Evolutionary conservation across 1,284 basidiomycete species (phyloP), one percentile per base, ranked within the genome.

Genomic region (Rhodotorula mucilaginosa): DNA sequence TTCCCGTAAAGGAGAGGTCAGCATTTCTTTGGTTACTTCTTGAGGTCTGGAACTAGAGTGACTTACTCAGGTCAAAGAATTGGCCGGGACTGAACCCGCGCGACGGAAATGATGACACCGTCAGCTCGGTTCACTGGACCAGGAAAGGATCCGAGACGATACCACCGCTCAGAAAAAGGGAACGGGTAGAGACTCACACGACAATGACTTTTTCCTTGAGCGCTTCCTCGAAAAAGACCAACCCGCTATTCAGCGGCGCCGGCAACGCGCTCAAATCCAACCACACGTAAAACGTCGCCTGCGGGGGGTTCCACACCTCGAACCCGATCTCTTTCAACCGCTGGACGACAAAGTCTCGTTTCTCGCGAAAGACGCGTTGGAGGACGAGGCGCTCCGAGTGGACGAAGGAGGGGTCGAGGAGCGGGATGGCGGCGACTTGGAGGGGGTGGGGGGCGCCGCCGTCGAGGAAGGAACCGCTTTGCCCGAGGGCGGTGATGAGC

Each of bases 221-320:
- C 51, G 93, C 84, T 82, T 97, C 94, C 80, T 97, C 94, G 79
- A 97, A 97, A 87, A 97, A 96, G 46, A 90, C 89, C 78, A 97
- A 83, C 29, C 94, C 94, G 76, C 91, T 92, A 83, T 93, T 92
- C 58, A 97, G 81, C 10, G 93, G 94, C 10, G 18, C 77, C 13
- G 91, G 90, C 47, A 96, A 85, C 63, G 83, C 84, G 76, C 88
- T 88, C 31, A 97, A 84, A 82, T 92, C 90, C 65, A 95, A 86
- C 92, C 93, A 97, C 80, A 96, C 89, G 57, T 76, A 76, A 52
- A 76, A 76, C 23, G 74, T 72, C 2, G 58, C 18, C 44, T 59
- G 64, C 46, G 74, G 72, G n/a, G 58, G 49, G 51, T 71, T 83
- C 49, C 86, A 84, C 60, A 95, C 90, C 67, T 89, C 87, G 21